Evolutionary conservation across 495 filamentous ascomycete species (phyloP).

Genomic region (Talaromyces nanjingensis): DNA sequence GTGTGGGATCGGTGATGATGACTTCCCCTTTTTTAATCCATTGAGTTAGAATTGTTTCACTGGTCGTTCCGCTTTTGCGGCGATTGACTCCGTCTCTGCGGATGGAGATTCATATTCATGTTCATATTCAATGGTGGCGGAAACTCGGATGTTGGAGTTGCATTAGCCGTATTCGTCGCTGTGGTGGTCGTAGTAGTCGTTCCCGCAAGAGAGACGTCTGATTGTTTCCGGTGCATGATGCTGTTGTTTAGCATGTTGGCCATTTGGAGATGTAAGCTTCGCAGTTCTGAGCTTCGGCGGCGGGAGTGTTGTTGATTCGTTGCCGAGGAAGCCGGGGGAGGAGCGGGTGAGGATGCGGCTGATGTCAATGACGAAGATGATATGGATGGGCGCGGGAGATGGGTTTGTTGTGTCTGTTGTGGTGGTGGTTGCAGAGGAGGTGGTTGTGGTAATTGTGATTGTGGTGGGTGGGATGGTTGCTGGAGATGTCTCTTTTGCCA

Average conservation of each 20-base stretch:
- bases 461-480: slow-evolving; percentile 1
- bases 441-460: neutral
- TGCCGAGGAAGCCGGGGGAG: neutral
- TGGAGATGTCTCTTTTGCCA: slow-evolving; percentile 3
- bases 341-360: neutral
- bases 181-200: neutral
- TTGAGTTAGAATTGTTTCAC: neutral
- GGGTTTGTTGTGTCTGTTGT: neutral
- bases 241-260: neutral
- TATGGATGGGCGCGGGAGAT: neutral
- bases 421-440: neutral
- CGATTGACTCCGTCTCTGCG: neutral
- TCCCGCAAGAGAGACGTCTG: neutral
- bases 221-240: slow-evolving; percentile 5
- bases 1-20: neutral
- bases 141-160: neutral
- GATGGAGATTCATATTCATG: neutral
- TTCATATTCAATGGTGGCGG: neutral
- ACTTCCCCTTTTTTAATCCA: neutral
- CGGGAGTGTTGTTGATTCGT: neutral
- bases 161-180: neutral
- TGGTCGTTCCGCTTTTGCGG: neutral
- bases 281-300: slow-evolving; percentile 6
- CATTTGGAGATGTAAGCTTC: neutral
- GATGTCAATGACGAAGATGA: neutral